Evolutionary conservation across 306 rosid species (phyloP).

Genomic region (Quercus parvula): DNA sequence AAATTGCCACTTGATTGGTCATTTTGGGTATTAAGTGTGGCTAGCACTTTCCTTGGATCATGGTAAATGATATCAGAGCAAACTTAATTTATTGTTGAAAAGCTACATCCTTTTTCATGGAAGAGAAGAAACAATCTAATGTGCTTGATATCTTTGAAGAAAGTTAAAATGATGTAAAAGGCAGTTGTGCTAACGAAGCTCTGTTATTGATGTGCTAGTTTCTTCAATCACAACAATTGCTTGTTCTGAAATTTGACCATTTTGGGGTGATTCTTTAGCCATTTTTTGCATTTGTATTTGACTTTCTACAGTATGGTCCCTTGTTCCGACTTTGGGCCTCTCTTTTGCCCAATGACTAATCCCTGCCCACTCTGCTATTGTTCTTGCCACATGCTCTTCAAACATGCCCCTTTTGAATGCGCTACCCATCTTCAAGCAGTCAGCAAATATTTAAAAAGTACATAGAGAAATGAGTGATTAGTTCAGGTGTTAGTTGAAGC

Average conservation of each 20-base stretch:
- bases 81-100: neutral
- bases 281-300: slow-evolving; percentile 3
- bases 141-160: neutral
- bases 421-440: slow-evolving; percentile 70
- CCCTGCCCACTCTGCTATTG: too few species aligned
- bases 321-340: neutral
- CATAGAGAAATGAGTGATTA: neutral
- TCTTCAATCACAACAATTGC: slow-evolving; percentile 26
- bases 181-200: slow-evolving; percentile 22
- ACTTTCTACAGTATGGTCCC: neutral
- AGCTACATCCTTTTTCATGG: neutral
- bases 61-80: too few species aligned
- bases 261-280: slow-evolving; percentile 29
- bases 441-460: neutral
- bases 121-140: neutral
- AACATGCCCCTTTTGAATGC: slow-evolving; percentile 36
- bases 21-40: too few species aligned
- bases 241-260: slow-evolving; percentile 34
- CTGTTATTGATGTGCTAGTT: slow-evolving; percentile 24
- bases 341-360: neutral
- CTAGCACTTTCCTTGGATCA: too few species aligned
- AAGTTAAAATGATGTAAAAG: neutral
- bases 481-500: slow-evolving; percentile 13
- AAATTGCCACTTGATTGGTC: too few species aligned
- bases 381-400: neutral